Evolutionary conservation across 768 basidiomycete species (phyloP).

Genomic region (Trametes cubensis): DNA sequence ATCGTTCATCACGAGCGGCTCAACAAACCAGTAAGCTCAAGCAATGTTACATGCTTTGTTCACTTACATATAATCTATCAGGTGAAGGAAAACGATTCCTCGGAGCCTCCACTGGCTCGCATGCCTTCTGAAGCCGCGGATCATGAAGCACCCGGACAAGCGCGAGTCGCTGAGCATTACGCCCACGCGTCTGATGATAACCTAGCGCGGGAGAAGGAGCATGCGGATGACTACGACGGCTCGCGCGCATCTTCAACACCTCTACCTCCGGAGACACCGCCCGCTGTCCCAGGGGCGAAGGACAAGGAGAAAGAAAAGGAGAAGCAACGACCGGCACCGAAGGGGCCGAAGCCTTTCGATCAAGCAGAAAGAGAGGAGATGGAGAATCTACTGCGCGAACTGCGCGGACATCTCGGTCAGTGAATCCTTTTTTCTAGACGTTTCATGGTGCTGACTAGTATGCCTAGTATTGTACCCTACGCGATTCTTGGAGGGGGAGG

Average conservation of each 20-base stretch:
- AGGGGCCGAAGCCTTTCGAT: constrained; percentile 72
- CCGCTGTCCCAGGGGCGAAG: constrained; percentile 24
- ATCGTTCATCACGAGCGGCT: constrained; percentile 73
- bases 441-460: not conserved
- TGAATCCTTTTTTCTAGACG: not conserved
- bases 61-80: constrained; percentile 31
- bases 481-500: constrained; percentile 91
- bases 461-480: constrained; percentile 78
- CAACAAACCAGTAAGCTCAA: constrained; percentile 59
- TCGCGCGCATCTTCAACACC: constrained; percentile 28
- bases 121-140: constrained; percentile 63
- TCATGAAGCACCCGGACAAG: constrained; percentile 34
- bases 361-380: constrained; percentile 87
- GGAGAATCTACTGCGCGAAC: constrained; percentile 75
- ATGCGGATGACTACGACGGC: constrained; percentile 19
- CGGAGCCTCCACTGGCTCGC: constrained; percentile 50
- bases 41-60: not conserved
- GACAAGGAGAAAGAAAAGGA: constrained; percentile 48
- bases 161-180: constrained; percentile 24
- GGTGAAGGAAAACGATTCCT: constrained; percentile 44
- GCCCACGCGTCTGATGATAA: constrained; percentile 26
- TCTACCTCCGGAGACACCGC: constrained; percentile 17
- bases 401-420: constrained; percentile 87
- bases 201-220: constrained; percentile 25
- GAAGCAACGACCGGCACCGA: constrained; percentile 39